Evolutionary conservation across 2,329 filamentous ascomycete genomes (phyloP), one percentile per base, ranked within the genome.

Genomic region (Zelopaecilomyces penicillatus): DNA sequence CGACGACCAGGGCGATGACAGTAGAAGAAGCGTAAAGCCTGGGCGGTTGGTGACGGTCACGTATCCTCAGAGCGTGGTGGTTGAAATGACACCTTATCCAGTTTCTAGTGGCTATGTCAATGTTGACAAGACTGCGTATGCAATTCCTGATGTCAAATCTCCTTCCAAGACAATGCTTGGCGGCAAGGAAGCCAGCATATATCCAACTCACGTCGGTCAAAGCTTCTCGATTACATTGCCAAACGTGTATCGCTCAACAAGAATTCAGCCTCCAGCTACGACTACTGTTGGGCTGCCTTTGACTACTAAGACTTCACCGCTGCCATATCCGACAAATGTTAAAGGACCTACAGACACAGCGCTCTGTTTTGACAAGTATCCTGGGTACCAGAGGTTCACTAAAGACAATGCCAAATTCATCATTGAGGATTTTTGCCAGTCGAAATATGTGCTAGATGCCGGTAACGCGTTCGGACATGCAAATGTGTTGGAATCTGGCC

Each of bases 371-470:
- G 43, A 11, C 1, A 30, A 41, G 2, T 2, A 29, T 5, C 2
- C 31, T 3, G 19, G 48, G 6, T 49, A 49, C 39, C 4, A 41
- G 2, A 38, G 44, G 11, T 47, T 50, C 35, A 40, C 33, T 12
- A 2, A 6, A 0, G 5, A 43, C 3, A 40, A 50, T 19, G 47
- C 49, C 0, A 28, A 34, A 12, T 10, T 42, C 1, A 47, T 39
- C 4, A 30, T 51, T 26, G 39, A 31, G 12, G 47, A 47, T 1
- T 51, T 51, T 28, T 51, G 49, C 32, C 31, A 34, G 6, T 39
- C 47, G 2, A 36, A 37, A 35, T 51, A 50, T 12, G 30, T 44
- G 0, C 49, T 51, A 0, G 48, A 51, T 5, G 47, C 49, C 39
- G 30, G 31, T 12, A 47, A 34, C 12, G 32, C 32, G 12, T 9